These are phyloP conservation scores for Lentinula boryana DNA, from an alignment of 768 basidiomycete species.

Conservation along the genomic window DNA sequence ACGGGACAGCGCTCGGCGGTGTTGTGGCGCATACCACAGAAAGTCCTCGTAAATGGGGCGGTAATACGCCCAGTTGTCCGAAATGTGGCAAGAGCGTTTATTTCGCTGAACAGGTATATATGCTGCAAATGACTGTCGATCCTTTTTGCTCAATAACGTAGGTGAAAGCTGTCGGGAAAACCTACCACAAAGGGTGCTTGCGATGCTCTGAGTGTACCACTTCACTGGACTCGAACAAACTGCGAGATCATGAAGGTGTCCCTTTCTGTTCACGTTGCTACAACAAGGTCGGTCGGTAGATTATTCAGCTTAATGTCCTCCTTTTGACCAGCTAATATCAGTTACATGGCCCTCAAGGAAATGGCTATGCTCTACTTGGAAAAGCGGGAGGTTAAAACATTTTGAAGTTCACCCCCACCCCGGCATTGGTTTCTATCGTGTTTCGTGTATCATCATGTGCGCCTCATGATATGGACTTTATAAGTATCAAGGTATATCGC, in stretches of 20 bases:
- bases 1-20: slow-evolving; percentile 48
- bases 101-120: slow-evolving; percentile 73
- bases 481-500: too few species aligned
- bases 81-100: slow-evolving; percentile 73
- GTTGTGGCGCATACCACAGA: background rate
- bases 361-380: slow-evolving; percentile 68
- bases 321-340: slow-evolving; percentile 18
- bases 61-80: slow-evolving; percentile 59
- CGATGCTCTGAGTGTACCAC: slow-evolving; percentile 71
- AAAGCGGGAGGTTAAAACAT: slow-evolving; percentile 31
- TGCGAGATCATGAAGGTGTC: slow-evolving; percentile 72
- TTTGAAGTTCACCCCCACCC: too few species aligned
- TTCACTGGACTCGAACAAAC: slow-evolving; percentile 60
- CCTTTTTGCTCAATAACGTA: slow-evolving; percentile 19
- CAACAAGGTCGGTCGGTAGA: slow-evolving; percentile 40
- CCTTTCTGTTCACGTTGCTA: slow-evolving; percentile 73
- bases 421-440: background rate
- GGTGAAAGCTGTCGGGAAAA: slow-evolving; percentile 80
- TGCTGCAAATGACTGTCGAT: background rate
- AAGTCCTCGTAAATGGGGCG: slow-evolving; percentile 48
- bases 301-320: background rate
- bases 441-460: background rate
- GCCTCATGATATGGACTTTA: too few species aligned
- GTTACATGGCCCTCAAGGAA: slow-evolving; percentile 70
- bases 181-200: slow-evolving; percentile 72